Evolutionary conservation across 257 asterid genomes (phyloP).

Genomic region (Echites panduratus): DNA sequence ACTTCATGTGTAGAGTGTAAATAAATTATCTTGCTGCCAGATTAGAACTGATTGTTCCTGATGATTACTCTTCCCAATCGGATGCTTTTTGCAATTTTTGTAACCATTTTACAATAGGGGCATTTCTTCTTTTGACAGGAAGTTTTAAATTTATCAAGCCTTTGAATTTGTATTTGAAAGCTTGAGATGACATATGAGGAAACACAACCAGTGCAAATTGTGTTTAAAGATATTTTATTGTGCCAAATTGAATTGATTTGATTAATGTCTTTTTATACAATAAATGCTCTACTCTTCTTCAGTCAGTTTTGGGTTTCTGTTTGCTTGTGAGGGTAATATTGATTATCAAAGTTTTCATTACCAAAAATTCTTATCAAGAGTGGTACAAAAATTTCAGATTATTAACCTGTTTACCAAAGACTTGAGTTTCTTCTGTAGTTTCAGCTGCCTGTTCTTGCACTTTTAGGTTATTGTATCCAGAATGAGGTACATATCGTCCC

Average conservation of each 20-base stretch:
- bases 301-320: not conserved
- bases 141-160: not conserved
- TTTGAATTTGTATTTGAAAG: not conserved
- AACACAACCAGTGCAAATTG: not conserved
- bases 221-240: not conserved
- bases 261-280: not conserved
- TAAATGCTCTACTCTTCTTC: not conserved
- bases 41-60: not conserved
- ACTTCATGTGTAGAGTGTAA: not conserved
- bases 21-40: not conserved
- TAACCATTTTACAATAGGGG: not conserved
- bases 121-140: not conserved
- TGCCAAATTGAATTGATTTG: not conserved
- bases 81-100: not conserved
- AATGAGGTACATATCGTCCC: constrained; percentile 98
- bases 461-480: constrained; percentile 93
- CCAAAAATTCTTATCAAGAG: not conserved
- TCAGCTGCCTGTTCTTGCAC: not conserved
- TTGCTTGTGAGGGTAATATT: not conserved
- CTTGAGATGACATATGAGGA: not conserved
- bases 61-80: not conserved
- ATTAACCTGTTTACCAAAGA: not conserved
- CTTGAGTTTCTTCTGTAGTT: not conserved
- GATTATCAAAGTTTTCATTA: not conserved
- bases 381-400: not conserved